Evolutionary conservation across 2,329 filamentous ascomycete genomes (phyloP).

Genomic region (Alternaria sp.): DNA sequence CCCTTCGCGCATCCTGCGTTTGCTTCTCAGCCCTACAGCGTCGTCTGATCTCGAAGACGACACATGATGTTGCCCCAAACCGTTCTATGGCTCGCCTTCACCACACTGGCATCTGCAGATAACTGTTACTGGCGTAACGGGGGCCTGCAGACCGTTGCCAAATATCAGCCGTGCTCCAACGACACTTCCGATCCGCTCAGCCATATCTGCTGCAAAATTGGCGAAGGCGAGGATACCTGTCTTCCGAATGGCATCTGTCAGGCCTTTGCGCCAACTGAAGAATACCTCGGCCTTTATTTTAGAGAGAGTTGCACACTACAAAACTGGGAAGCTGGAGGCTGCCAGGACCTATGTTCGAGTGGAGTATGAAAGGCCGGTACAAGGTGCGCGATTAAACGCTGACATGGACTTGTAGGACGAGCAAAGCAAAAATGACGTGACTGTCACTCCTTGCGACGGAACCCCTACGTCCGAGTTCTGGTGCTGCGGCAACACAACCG

Average conservation of each 20-base stretch:
- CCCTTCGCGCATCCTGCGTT: no score
- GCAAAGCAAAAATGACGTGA: background rate
- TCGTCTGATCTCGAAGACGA: background rate
- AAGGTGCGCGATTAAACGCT: background rate
- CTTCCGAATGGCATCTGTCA: background rate
- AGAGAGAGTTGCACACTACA: background rate
- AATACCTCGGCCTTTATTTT: background rate
- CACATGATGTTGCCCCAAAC: background rate
- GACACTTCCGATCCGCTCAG: slow-evolving; percentile 2
- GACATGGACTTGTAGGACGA: background rate
- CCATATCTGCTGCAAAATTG: background rate
- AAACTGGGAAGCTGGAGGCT: background rate
- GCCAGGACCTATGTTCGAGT: background rate
- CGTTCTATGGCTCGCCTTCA: background rate
- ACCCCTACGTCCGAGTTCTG: background rate
- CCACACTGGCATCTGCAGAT: background rate
- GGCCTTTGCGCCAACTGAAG: background rate
- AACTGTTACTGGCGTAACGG: background rate
- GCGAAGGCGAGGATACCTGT: background rate
- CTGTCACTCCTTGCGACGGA: slow-evolving; percentile 1
- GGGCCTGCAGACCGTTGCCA: background rate
- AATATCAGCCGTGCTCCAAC: background rate
- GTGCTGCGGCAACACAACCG: background rate
- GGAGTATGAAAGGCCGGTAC: background rate
- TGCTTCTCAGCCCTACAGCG: background rate